phyloP scores from a whole-genome alignment of 208 protist species.

The Crithidia acanthocephali region DNA sequence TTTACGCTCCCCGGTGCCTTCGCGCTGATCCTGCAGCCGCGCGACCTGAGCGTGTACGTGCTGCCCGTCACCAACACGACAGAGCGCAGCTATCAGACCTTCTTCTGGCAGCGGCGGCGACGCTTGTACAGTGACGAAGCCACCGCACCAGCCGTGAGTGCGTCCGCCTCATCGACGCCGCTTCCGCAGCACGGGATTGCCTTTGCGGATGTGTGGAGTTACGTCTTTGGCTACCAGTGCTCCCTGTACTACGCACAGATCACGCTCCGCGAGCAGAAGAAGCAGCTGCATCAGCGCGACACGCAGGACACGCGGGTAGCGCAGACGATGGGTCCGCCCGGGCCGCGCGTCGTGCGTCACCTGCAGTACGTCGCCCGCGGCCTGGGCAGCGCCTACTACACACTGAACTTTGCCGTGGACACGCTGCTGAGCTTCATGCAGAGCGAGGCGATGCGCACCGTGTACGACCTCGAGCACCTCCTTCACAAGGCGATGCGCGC shows the following conservation, averaged over 20 bases:
- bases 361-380: slow-evolving; percentile 45
- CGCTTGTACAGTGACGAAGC: slow-evolving; percentile 27
- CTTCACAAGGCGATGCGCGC: slow-evolving; percentile 16
- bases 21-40: slow-evolving; percentile 62
- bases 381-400: slow-evolving; percentile 77
- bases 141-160: background rate
- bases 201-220: slow-evolving; percentile 74
- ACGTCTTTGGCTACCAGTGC: slow-evolving; percentile 84
- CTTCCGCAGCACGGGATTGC: slow-evolving; percentile 1
- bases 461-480: slow-evolving; percentile 63
- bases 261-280: slow-evolving; percentile 66
- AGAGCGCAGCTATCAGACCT: slow-evolving; percentile 48
- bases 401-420: slow-evolving; percentile 80
- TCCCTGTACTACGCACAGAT: slow-evolving; percentile 77
- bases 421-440: slow-evolving; percentile 76
- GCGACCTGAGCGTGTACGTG: slow-evolving; percentile 52
- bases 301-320: slow-evolving; percentile 44
- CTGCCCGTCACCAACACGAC: slow-evolving; percentile 23
- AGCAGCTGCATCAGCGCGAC: slow-evolving; percentile 61
- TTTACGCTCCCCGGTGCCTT: slow-evolving; percentile 68
- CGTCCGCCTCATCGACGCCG: background rate
- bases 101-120: slow-evolving; percentile 80
- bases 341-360: slow-evolving; percentile 15
- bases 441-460: slow-evolving; percentile 43
- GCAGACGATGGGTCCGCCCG: slow-evolving; percentile 37